Conservation (phyloP, 352 stramenopile genomes). For the Pythium rishiriense region DNA sequence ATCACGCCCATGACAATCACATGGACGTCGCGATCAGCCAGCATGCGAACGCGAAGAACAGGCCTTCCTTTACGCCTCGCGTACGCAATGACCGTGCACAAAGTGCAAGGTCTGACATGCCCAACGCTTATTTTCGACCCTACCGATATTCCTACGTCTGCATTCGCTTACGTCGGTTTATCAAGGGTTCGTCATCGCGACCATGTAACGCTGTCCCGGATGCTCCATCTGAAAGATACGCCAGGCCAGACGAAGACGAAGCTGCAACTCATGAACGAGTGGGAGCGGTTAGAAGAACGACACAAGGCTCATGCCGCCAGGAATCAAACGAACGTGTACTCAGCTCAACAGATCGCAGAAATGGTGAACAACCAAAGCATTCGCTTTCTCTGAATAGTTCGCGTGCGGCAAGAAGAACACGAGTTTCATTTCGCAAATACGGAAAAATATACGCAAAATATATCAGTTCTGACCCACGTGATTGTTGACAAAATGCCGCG, state of each 20-base stretch:
- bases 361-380: background rate
- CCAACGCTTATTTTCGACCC: slow-evolving; percentile 5
- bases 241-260: background rate
- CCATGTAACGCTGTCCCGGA: background rate
- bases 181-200: slow-evolving; percentile 6
- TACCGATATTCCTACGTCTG: slow-evolving; percentile 6
- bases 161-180: slow-evolving; percentile 15
- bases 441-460: background rate
- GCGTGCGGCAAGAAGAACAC: background rate
- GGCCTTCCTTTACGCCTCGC: slow-evolving; percentile 7
- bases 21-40: background rate
- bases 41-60: background rate
- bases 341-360: background rate
- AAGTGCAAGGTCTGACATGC: slow-evolving; percentile 18
- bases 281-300: background rate
- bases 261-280: background rate
- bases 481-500: too few species aligned
- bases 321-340: too few species aligned
- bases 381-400: background rate
- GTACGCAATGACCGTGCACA: slow-evolving; percentile 20
- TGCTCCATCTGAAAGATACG: background rate
- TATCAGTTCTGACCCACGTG: too few species aligned
- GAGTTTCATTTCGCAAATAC: too few species aligned
- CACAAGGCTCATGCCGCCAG: background rate
- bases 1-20: background rate